Evolutionary conservation across 108 stramenopile species (phyloP).

Genomic region (Fragilariopsis cylindrus): DNA sequence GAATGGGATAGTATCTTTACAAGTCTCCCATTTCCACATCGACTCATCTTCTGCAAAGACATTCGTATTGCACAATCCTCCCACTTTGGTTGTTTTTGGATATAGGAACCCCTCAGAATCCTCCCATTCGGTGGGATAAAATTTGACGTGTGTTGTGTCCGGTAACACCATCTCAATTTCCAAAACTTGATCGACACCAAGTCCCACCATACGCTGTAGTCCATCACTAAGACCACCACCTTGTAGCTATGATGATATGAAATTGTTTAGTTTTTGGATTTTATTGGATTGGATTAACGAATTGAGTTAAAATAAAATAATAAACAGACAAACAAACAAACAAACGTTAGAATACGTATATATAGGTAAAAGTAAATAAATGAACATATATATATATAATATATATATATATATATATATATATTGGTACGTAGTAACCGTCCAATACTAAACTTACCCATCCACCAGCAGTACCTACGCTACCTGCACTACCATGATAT

Average conservation of each 20-base stretch:
- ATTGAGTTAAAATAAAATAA: too few species aligned
- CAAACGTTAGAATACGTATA: too few species aligned
- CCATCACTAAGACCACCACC: too few species aligned
- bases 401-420: too few species aligned
- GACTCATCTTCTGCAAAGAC: background rate
- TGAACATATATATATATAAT: too few species aligned
- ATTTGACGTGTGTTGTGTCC: slow-evolving; percentile 1
- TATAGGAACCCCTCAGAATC: slow-evolving; percentile 2
- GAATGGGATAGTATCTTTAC: slow-evolving; percentile 13
- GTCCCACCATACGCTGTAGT: slow-evolving; percentile 5
- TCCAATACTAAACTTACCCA: slow-evolving; percentile 17
- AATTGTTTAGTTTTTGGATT: too few species aligned
- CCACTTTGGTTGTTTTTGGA: slow-evolving; percentile 26
- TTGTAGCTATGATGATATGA: too few species aligned
- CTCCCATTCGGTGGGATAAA: slow-evolving; percentile 24
- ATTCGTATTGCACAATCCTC: slow-evolving; percentile 2
- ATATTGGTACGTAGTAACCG: slow-evolving; percentile 23
- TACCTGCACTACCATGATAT: slow-evolving; percentile 32
- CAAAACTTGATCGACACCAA: slow-evolving; percentile 40
- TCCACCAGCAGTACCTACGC: slow-evolving; percentile 29
- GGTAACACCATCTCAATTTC: too few species aligned
- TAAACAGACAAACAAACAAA: too few species aligned
- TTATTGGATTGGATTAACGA: too few species aligned
- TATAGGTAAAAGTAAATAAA: too few species aligned
- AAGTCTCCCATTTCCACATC: slow-evolving; percentile 1